Base-by-base conservation (phyloP, 1,139 yeast species). In the Blastobotrys malaysiensis region DNA sequence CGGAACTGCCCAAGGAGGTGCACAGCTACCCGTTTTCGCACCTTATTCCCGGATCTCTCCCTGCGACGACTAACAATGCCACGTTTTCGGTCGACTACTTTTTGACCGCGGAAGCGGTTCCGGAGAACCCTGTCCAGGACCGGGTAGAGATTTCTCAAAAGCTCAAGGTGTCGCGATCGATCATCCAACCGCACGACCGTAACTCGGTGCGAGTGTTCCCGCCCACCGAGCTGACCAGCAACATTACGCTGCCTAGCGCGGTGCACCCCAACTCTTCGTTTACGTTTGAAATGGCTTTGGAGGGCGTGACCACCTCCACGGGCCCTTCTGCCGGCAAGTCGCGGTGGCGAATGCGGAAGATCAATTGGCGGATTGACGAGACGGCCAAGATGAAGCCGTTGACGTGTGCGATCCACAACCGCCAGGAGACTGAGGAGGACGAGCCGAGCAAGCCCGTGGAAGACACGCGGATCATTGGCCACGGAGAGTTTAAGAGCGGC, bases 21-120 rank as follows among this genome's bases (percentile, higher is more conserved):
- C 97, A 93, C 64, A 90, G 88, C 1, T 93, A 88, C 67, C 99
- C 99, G 1, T 93, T 95, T 67, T 86, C 96, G n/a, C 91, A 90
- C 69, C 73, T 95, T 46, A 69, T 93, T 13, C 96, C 97, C 0
- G 99, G 99, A 0, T 76, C 86, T n/a, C 69, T 90, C 31, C 97
- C 99, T 0, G 90, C 96, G 1, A 80, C 96, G 0, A 75, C 88
- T 14, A 74, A 79, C 2, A 74, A 83, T 3, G 74, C 78, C 48
- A 74, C 83, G 2, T 74, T 77, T 46, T 75, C 78, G 21, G 81
- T 95, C 51, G 80, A 79, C 62, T 93, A 95, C 71, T 88, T 84
- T 63, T 73, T 93, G 50, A 75, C 83, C 14, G 97, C 96, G 0
- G 75, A 73, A 13, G 85, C 82, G 1, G 70, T 75, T 6, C 78